Conservation (phyloP, 805 yeast species). For the Maudiozyma bulderi region DNA sequence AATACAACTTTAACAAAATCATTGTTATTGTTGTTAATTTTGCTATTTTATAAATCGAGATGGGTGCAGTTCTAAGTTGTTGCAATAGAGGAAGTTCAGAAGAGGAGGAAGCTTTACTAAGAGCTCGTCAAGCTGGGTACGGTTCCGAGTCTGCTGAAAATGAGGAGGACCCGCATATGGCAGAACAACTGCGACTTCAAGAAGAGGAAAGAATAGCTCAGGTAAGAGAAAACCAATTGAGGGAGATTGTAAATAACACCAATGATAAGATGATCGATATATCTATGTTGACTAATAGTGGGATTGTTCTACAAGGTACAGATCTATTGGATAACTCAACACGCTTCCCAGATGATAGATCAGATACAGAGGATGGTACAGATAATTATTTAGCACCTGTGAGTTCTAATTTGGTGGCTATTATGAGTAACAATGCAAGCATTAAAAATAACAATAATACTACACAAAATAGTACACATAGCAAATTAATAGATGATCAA, state of each 20-base stretch:
- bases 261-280: constrained; percentile 29
- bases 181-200: constrained; percentile 14
- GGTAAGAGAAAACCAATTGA: constrained; percentile 22
- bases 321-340: constrained; percentile 27
- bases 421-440: constrained; percentile 2
- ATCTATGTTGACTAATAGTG: constrained; percentile 30
- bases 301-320: constrained; percentile 22
- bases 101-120: constrained; percentile 22
- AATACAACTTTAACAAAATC: no score
- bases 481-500: background rate
- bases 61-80: constrained; percentile 27
- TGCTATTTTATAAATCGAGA: constrained; percentile 2
- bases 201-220: constrained; percentile 19
- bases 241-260: constrained; percentile 25
- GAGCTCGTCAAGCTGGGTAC: constrained; percentile 21
- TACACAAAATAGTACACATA: background rate
- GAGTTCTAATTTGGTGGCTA: constrained; percentile 1
- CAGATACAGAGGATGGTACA: constrained; percentile 10
- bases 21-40: no score
- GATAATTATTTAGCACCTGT: background rate
- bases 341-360: constrained; percentile 31
- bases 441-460: background rate
- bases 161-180: constrained; percentile 11
- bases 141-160: constrained; percentile 6
- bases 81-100: constrained; percentile 12